phyloP scores from a whole-genome alignment of 208 protist genomes.

The Naegleria lovaniensis region DNA sequence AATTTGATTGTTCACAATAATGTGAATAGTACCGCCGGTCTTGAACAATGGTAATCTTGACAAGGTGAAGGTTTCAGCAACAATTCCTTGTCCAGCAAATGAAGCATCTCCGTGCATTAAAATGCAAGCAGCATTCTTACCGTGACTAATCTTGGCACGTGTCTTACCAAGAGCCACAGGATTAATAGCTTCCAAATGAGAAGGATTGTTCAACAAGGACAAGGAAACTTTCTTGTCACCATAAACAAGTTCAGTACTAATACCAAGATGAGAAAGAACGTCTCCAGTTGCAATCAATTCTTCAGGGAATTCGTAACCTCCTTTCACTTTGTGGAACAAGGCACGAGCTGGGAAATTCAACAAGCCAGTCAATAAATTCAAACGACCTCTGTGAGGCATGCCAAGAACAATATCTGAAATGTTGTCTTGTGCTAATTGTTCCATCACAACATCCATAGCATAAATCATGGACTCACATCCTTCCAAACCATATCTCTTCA shows the following conservation, averaged over 20 bases:
- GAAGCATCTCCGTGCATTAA: conserved; percentile 97
- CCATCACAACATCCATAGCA: conserved; percentile 82
- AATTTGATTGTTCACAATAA: conserved; percentile 98
- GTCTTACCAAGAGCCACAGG: conserved; percentile 95
- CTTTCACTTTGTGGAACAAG: conserved; percentile 79
- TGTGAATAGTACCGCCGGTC: conserved; percentile 93
- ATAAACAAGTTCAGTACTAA: conserved; percentile 57
- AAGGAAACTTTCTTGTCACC: conserved; percentile 72
- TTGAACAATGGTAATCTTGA: conserved; percentile 77
- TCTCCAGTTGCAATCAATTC: conserved; percentile 71
- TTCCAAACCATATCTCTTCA: conserved; percentile 94
- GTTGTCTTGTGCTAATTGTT: conserved; percentile 66
- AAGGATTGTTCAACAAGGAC: conserved; percentile 95
- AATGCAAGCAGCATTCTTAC: conserved; percentile 45
- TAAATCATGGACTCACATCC: conserved; percentile 88
- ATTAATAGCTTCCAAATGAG: conserved; percentile 97
- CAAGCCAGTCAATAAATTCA: conserved; percentile 94
- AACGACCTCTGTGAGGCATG: conserved; percentile 96
- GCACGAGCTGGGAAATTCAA: conserved; percentile 86
- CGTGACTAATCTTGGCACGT: conserved; percentile 72
- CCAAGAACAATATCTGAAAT: conserved; percentile 87
- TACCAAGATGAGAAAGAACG: conserved; percentile 97
- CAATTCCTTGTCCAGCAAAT: conserved; percentile 91
- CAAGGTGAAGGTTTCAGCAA: conserved; percentile 92
- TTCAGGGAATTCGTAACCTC: conserved; percentile 58